Evolutionary conservation across 768 basidiomycete genomes (phyloP).

Genomic region (Postia placenta): DNA sequence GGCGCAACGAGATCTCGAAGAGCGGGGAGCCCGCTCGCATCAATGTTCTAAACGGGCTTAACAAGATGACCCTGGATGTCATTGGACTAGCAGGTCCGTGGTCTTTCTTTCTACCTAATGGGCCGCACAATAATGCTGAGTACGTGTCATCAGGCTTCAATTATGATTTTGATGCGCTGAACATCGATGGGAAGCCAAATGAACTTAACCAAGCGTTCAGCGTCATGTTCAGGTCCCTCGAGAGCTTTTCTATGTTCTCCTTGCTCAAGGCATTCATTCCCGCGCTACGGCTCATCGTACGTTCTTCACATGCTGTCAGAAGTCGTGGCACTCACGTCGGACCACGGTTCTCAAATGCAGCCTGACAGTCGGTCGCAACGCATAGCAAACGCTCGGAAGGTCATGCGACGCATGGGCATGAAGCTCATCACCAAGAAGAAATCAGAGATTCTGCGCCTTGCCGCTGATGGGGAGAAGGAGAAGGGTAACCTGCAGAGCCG

Average conservation of each 20-base stretch:
- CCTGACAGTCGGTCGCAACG: no score
- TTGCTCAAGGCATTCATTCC: constrained; percentile 16
- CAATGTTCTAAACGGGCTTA: constrained; percentile 29
- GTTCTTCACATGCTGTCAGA: not conserved
- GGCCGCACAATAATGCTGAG: no score
- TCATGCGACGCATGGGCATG: constrained; percentile 24
- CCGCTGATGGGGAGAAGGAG: constrained; percentile 22
- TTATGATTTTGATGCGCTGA: constrained; percentile 28
- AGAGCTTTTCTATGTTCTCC: not conserved
- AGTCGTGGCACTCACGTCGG: no score
- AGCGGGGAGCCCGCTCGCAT: constrained; percentile 14
- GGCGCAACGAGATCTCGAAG: constrained; percentile 23
- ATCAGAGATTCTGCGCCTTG: constrained; percentile 25
- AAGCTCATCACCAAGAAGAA: constrained; percentile 28
- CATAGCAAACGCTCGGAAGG: constrained; percentile 13
- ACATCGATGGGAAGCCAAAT: constrained; percentile 19
- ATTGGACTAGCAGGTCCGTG: constrained; percentile 5
- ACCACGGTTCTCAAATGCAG: no score
- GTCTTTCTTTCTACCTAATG: not conserved
- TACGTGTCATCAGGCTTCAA: constrained; percentile 21
- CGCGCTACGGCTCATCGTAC: constrained; percentile 17
- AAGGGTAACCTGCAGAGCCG: constrained; percentile 30
- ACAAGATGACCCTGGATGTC: constrained; percentile 14
- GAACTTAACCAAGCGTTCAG: constrained; percentile 27
- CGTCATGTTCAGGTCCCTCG: constrained; percentile 16